Conservation (phyloP, 257 asterid species). For the Solanum ahanhuiri region DNA sequence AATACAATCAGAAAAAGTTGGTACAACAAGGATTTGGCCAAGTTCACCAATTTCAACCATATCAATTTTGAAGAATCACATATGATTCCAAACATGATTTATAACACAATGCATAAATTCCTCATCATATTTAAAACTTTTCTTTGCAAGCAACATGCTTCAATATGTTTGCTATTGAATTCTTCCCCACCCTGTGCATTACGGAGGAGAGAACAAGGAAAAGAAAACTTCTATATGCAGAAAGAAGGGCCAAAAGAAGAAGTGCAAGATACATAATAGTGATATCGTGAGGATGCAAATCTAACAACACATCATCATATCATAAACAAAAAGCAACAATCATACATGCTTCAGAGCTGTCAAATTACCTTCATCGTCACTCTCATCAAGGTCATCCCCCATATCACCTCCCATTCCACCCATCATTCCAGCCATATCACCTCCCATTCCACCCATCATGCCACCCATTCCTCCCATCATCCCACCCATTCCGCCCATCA, state of each 20-base stretch:
- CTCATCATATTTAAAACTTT: neutral
- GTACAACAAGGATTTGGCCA: neutral
- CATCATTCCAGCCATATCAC: conserved; percentile 29
- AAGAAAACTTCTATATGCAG: neutral
- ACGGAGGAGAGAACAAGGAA: neutral
- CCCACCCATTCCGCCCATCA: conserved; percentile 8
- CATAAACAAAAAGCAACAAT: neutral
- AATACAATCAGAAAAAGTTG: neutral
- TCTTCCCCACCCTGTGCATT: neutral
- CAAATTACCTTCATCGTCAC: conserved; percentile 78
- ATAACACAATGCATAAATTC: neutral
- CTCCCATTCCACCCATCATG: conserved; percentile 34
- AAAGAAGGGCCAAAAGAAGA: neutral
- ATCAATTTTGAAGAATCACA: neutral
- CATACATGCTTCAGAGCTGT: neutral
- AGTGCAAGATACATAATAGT: neutral
- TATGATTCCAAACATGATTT: neutral
- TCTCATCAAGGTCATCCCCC: conserved; percentile 70
- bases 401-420: conserved; percentile 35
- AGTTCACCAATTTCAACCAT: neutral
- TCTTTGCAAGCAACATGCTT: neutral
- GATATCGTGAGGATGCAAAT: neutral
- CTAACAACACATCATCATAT: neutral
- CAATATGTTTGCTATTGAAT: neutral
- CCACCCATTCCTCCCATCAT: conserved; percentile 23